Evolutionary conservation across 805 yeast species (phyloP), one percentile per base, ranked within the genome.

Genomic region (Yamadazyma takamatsuzukensis): DNA sequence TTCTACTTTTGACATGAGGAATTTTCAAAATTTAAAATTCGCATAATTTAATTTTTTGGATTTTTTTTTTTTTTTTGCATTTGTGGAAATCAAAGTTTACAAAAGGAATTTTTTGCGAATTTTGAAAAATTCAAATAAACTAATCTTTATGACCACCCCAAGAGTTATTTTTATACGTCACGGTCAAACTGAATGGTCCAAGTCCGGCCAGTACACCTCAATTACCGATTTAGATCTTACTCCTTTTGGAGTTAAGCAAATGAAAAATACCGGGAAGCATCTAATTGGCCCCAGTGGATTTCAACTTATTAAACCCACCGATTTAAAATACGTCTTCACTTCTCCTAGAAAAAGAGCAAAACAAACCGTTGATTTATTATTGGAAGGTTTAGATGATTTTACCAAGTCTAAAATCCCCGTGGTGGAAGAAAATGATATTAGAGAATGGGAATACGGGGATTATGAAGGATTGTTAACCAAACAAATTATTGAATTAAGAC

Each of bases 371-470:
- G 72, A 80, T 12, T 64, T 88, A 39, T 63, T 88, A 12, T 56
- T 83, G 26, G 74, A 71, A 36, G 52, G 63, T 4, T 50, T 79
- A 27, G 65, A 68, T 15, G 68, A 61, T 10, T 65, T 63, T 16
- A 59, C 65, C 12, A 67, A 60, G 38, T 42, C 64, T 7, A 42
- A 56, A 5, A 68, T 80, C 30, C 62, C 70, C 6, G 48, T 71
- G 27, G 59, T 64, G 36, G 69, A 70, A 13, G 81, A 78, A 41
- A 77, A 83, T 30, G 88, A 86, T 48, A 59, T 88, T 30, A 74
- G 93, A 47, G 97, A 90, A 61, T 90, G 97, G 97, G 94, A 86
- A 45, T 90, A 90, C 50, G 97, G 97, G 45, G 93, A 85, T 51
- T 90, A 90, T 56, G 97, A 90, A 66, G 97, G 97, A 4, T 57